A percentile compares a stretch with the other conserved stretches of the same genome.
phyloP scores from a whole-genome alignment of 2,329 filamentous ascomycete species.

The Rosellinia necatrix region DNA sequence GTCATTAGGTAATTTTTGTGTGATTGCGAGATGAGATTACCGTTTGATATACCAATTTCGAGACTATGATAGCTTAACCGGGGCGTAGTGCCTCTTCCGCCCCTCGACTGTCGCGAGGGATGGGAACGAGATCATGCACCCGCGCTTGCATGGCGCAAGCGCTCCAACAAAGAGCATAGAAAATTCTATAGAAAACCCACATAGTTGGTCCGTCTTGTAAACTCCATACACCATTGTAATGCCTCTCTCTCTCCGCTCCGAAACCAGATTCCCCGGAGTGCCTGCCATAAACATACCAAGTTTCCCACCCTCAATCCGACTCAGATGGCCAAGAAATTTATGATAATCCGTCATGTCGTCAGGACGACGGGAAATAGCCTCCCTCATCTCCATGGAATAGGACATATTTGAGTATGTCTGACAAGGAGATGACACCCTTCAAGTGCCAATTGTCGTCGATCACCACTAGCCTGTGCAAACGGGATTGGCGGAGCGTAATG shows the following conservation, averaged over 20 bases:
- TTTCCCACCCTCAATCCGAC: constrained; percentile 14
- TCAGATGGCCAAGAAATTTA: constrained; percentile 16
- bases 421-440: constrained; percentile 88
- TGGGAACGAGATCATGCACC: constrained; percentile 19
- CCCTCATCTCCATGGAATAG: constrained; percentile 77
- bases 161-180: constrained; percentile 23
- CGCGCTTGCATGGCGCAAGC: constrained; percentile 22
- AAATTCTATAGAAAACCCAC: constrained; percentile 33
- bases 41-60: constrained; percentile 23
- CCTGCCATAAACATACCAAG: constrained; percentile 18
- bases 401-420: constrained; percentile 95
- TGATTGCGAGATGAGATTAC: constrained; percentile 19
- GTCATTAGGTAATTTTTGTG: neutral
- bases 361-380: constrained; percentile 41
- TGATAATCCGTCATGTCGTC: constrained; percentile 16
- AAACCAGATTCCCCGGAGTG: constrained; percentile 22
- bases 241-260: constrained; percentile 15
- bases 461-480: constrained; percentile 90
- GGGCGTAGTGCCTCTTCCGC: constrained; percentile 5
- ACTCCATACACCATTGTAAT: constrained; percentile 43
- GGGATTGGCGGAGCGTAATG: constrained; percentile 91
- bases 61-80: constrained; percentile 21
- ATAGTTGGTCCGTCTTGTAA: constrained; percentile 35
- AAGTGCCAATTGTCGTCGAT: constrained; percentile 88
- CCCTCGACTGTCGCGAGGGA: constrained; percentile 1